Evolutionary conservation across 2,329 filamentous ascomycete genomes (phyloP).

Genomic region (Sphaerulina musiva): DNA sequence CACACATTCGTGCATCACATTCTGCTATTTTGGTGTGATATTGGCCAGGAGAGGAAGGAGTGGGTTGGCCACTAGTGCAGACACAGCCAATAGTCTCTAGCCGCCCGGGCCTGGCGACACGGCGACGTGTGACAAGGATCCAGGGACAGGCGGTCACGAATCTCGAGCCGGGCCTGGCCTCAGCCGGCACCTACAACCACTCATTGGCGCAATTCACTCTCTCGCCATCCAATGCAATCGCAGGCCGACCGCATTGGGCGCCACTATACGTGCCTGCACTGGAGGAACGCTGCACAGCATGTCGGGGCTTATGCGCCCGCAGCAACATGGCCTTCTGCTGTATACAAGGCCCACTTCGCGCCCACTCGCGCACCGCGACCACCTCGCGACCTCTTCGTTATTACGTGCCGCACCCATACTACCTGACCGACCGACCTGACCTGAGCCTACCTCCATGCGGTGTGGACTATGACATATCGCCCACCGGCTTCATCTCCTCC

Average conservation of each 20-base stretch:
- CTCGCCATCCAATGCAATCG: constrained; percentile 10
- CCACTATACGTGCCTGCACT: too few species aligned
- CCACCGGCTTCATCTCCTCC: constrained; percentile 15
- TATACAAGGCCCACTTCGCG: constrained; percentile 41
- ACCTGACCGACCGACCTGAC: too few species aligned
- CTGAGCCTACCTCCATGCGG: constrained; percentile 4
- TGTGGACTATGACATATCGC: constrained; percentile 21
- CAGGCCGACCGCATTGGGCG: constrained; percentile 24
- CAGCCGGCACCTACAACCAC: constrained; percentile 7
- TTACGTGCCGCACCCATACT: constrained; percentile 24
- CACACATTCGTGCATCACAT: background rate
- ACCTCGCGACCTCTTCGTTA: constrained; percentile 33
- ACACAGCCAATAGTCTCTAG: constrained; percentile 16
- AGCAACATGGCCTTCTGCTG: constrained; percentile 27
- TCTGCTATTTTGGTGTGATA: constrained; percentile 12
- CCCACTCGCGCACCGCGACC: constrained; percentile 38
- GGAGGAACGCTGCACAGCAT: constrained; percentile 30
- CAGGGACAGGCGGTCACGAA: constrained; percentile 14
- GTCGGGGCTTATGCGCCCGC: constrained; percentile 32
- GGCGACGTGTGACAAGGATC: constrained; percentile 20
- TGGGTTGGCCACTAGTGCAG: constrained; percentile 1
- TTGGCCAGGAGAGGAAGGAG: constrained; percentile 7
- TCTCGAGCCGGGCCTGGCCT: constrained; percentile 9
- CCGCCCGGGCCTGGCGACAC: constrained; percentile 14
- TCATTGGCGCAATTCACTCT: constrained; percentile 13